phyloP scores from a whole-genome alignment of 306 rosid genomes.

The Oemleria cerasiformis region DNA sequence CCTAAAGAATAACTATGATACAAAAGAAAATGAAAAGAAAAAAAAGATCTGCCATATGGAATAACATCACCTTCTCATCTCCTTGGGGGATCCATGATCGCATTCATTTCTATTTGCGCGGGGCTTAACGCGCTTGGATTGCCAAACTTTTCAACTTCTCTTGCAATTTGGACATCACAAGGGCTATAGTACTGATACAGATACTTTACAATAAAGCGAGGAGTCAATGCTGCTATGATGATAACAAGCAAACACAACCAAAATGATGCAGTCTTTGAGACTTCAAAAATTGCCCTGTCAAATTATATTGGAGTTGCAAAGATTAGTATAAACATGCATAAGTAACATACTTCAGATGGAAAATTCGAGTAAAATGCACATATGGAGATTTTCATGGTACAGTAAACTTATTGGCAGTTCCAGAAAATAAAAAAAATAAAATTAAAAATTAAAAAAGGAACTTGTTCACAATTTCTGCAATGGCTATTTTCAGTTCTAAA shows the following conservation, averaged over 20 bases:
- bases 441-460: too few relatives aligned
- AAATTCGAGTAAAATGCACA: not conserved
- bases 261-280: slow-evolving; percentile 38
- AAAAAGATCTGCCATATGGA: not conserved
- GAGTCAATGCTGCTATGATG: slow-evolving; percentile 52
- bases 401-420: not conserved
- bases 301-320: slow-evolving; percentile 20
- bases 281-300: slow-evolving; percentile 73
- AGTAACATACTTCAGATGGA: not conserved
- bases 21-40: slow-evolving; percentile 29
- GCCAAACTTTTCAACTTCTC: slow-evolving; percentile 63
- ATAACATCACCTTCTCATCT: slow-evolving; percentile 37
- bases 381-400: not conserved
- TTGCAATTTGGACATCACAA: slow-evolving; percentile 72
- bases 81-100: slow-evolving; percentile 37
- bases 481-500: not conserved
- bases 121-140: slow-evolving; percentile 38
- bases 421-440: too few relatives aligned
- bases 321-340: slow-evolving; percentile 14
- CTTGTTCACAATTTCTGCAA: not conserved
- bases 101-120: slow-evolving; percentile 75
- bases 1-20: slow-evolving; percentile 71
- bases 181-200: slow-evolving; percentile 56
- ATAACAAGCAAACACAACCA: slow-evolving; percentile 74
- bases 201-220: slow-evolving; percentile 60